Conservation (phyloP, 352 stramenopile genomes). For the Pythium grandisporangium region DNA sequence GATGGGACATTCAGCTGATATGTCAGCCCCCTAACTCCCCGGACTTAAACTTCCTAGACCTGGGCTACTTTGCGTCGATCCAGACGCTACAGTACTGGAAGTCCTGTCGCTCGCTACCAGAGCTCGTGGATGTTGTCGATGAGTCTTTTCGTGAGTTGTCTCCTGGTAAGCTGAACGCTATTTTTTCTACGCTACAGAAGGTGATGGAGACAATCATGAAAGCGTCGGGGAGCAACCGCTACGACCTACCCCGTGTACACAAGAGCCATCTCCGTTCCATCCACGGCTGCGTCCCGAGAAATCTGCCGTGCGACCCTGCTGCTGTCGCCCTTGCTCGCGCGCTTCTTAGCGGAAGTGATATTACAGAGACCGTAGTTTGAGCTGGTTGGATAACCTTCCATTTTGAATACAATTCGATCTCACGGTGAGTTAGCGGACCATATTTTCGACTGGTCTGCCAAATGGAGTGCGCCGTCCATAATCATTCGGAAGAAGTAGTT, state of each 20-base stretch:
- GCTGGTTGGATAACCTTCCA: too few relatives aligned
- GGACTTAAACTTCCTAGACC: slow-evolving; percentile 17
- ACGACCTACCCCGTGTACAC: slow-evolving; percentile 1
- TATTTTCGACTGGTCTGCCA: too few relatives aligned
- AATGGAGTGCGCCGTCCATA: too few relatives aligned
- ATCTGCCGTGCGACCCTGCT: too few relatives aligned
- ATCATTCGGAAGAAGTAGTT: too few relatives aligned
- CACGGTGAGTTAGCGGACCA: too few relatives aligned
- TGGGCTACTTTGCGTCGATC: slow-evolving; percentile 15
- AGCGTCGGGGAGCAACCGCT: slow-evolving; percentile 2
- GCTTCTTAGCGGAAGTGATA: too few relatives aligned
- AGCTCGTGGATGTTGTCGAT: slow-evolving; percentile 1
- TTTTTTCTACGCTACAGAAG: slow-evolving; percentile 7
- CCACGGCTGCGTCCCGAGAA: too few relatives aligned
- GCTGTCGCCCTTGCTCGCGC: too few relatives aligned
- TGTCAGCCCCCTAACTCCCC: slow-evolving; percentile 16
- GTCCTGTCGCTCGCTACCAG: background rate
- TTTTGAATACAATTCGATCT: too few relatives aligned
- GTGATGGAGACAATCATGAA: slow-evolving; percentile 6
- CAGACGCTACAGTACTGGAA: slow-evolving; percentile 12
- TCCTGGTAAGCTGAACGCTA: slow-evolving; percentile 3
- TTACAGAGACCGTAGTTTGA: too few relatives aligned
- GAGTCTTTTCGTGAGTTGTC: background rate
- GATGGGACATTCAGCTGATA: slow-evolving; percentile 13
- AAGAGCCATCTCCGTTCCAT: too few relatives aligned